Conservation (phyloP, 371 early-diverging fungal species). For the Mortierella sp. region DNA sequence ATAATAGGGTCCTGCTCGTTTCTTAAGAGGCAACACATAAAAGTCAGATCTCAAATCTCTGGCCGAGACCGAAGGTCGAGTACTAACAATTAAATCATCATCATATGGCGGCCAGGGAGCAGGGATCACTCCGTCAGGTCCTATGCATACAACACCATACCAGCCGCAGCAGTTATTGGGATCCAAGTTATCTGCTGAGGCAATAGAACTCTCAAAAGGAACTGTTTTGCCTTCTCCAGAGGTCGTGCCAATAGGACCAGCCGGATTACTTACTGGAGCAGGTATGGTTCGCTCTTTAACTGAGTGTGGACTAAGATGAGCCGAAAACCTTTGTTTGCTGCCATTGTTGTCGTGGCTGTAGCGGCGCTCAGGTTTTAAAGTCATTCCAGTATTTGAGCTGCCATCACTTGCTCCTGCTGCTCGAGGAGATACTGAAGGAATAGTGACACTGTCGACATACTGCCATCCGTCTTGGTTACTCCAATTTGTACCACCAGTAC, state of each 20-base stretch:
- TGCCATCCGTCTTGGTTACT: conserved; percentile 51
- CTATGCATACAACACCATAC: conserved; percentile 49
- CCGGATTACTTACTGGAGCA: background rate
- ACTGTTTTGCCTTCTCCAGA: background rate
- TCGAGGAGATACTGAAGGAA: background rate
- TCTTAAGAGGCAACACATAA: background rate
- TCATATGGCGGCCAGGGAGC: conserved; percentile 45
- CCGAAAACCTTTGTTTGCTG: background rate
- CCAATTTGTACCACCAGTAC: conserved; percentile 32
- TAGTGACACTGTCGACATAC: conserved; percentile 29
- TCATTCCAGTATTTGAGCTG: background rate
- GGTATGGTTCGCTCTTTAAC: background rate
- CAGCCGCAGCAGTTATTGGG: conserved; percentile 45
- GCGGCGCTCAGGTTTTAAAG: background rate
- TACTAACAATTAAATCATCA: conserved; percentile 32
- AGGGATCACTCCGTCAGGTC: conserved; percentile 43
- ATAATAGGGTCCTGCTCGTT: conserved; percentile 13
- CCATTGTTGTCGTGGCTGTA: background rate
- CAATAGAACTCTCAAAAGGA: background rate
- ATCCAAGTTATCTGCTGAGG: conserved; percentile 3
- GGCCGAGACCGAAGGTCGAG: background rate
- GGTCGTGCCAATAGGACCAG: background rate
- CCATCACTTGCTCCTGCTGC: background rate
- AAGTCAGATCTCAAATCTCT: background rate
- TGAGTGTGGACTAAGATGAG: background rate